Base-by-base conservation (phyloP, 345 rosid genomes). In the Balakata baccata region DNA sequence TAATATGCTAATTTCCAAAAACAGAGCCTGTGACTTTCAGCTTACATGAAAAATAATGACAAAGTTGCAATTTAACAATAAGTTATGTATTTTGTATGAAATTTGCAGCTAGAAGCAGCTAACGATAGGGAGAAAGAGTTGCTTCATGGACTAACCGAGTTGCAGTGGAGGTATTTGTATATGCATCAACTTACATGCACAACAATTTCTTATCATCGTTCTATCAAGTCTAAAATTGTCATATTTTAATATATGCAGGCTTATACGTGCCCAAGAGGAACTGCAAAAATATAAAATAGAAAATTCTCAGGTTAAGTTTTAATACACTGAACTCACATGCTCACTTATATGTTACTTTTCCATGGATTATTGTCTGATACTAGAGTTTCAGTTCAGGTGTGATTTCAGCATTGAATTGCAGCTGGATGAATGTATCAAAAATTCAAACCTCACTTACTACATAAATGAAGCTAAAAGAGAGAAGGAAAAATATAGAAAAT, bases 121-220 rank as follows among this genome's bases (percentile, higher is more conserved):
- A 90, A 92, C 72, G 99, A 95, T 46, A 86, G 92, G 84, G 99
- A 95, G 81, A 91, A 89, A 81, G 99, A 92, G 46, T 78, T 92
- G 68, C 92, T 95, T 78, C 89, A 87, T 37, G 98, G 92, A 81
- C 77, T 92, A 81, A 91, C 96, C 1, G 99, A 95, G 4, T 78
- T 95, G 76, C 94, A 87, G 57, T 91, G 91, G 93, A 95, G 96
- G 99, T 92, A 89, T 57, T 64, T 53, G 53, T 20, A 64, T 54
- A 22, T 11, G 52, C 69, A 51, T 61, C 45, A 9, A 14, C 54
- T 53, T 62, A 43, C 47, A 43, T 43, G 22, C 39, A 34, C 46
- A 16, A 10, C 6, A 58, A 64, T 11, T 62, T 6, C 2, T 29
- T 50, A 10, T 64, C 11, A 25, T 50, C 12, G 18, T 22, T 39